phyloP scores from a whole-genome alignment of 108 stramenopile genomes.

The Nitzschia putrida region DNA sequence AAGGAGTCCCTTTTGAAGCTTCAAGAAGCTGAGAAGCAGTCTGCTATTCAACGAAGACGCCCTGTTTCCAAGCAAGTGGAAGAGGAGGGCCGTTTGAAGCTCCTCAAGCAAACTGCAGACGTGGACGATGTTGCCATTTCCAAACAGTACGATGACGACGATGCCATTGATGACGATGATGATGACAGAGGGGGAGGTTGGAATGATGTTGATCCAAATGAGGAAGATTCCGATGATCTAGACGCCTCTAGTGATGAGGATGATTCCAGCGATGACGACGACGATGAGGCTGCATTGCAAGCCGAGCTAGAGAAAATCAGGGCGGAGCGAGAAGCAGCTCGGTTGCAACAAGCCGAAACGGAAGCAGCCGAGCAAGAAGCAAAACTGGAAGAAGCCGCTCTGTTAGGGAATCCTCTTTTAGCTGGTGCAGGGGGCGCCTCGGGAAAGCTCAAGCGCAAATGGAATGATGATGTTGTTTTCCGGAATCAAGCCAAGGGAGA shows the following conservation, averaged over 20 bases:
- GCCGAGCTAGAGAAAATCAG: slow-evolving; percentile 91
- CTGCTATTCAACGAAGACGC: slow-evolving; percentile 42
- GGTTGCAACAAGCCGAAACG: slow-evolving; percentile 75
- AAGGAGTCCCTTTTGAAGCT: slow-evolving; percentile 77
- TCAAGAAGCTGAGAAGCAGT: slow-evolving; percentile 72
- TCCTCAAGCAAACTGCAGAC: slow-evolving; percentile 81
- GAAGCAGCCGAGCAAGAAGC: slow-evolving; percentile 68
- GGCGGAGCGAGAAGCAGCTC: slow-evolving; percentile 81
- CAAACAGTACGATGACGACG: slow-evolving; percentile 59
- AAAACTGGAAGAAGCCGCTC: slow-evolving; percentile 80
- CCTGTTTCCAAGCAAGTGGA: slow-evolving; percentile 53
- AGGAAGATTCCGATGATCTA: slow-evolving; percentile 45
- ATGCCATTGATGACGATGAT: slow-evolving; percentile 28
- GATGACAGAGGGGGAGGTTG: slow-evolving; percentile 65
- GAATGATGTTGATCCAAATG: slow-evolving; percentile 35
- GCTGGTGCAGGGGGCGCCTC: slow-evolving; percentile 34
- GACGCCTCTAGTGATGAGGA: slow-evolving; percentile 66
- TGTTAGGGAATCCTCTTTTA: slow-evolving; percentile 88
- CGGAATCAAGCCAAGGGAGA: slow-evolving; percentile 92
- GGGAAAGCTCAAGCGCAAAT: slow-evolving; percentile 80
- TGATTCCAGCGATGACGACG: slow-evolving; percentile 65
- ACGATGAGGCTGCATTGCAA: slow-evolving; percentile 89
- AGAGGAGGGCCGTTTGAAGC: slow-evolving; percentile 60
- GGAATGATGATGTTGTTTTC: slow-evolving; percentile 99
- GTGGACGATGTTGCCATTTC: slow-evolving; percentile 66